Conservation (phyloP, 2,329 filamentous ascomycete species). For the Cucurbitaria berberidis region DNA sequence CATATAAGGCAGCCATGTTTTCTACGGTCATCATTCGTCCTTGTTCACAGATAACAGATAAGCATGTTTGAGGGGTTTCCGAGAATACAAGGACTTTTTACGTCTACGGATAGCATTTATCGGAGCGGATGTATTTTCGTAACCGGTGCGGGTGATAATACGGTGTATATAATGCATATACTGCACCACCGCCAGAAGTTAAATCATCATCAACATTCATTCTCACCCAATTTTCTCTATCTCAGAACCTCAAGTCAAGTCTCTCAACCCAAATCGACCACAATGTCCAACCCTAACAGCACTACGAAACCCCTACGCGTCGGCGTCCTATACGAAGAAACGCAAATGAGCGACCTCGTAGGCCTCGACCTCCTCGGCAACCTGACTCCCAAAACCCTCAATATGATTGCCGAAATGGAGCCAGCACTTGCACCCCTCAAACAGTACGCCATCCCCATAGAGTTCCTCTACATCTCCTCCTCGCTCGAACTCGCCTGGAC, state of each 20-base stretch:
- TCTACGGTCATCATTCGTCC: slow-evolving; percentile 1
- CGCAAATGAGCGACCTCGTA: slow-evolving; percentile 51
- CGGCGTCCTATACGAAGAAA: slow-evolving; percentile 49
- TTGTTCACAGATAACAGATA: not conserved
- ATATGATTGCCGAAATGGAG: slow-evolving; percentile 18
- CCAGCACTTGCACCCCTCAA: slow-evolving; percentile 20
- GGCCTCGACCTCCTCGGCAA: slow-evolving; percentile 52
- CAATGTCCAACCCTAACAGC: not conserved
- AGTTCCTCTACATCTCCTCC: slow-evolving; percentile 50
- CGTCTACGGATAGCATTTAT: not conserved
- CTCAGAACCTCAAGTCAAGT: not conserved
- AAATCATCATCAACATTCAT: not conserved
- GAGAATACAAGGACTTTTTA: not conserved
- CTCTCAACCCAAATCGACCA: not conserved
- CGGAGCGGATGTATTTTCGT: not conserved
- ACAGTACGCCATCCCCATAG: slow-evolving; percentile 36
- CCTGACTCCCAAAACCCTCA: slow-evolving; percentile 37
- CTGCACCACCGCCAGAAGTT: not conserved
- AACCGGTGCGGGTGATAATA: not conserved
- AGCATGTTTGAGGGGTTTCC: not conserved
- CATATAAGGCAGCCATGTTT: slow-evolving; percentile 12
- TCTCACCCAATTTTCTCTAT: not conserved
- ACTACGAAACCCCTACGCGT: slow-evolving; percentile 43
- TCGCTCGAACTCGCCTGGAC: slow-evolving; percentile 40
- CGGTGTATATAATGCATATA: not conserved